Evolutionary conservation across 1,284 basidiomycete genomes (phyloP).

Genomic region (Cryptococcus maquisensis): DNA sequence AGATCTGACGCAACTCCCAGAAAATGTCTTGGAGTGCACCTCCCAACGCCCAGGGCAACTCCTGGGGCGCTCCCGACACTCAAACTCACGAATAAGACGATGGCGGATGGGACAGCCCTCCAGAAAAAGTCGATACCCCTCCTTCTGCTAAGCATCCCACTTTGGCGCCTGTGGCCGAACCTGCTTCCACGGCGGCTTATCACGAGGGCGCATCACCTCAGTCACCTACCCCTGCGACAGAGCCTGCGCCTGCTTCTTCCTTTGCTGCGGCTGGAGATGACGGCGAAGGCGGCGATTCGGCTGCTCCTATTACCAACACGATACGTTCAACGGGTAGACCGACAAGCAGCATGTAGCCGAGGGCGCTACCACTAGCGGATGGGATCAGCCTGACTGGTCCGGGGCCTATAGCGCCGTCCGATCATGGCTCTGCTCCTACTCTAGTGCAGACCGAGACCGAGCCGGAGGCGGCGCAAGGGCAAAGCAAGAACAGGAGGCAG

Average conservation of each 20-base stretch:
- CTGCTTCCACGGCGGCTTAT: neutral
- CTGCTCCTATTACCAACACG: neutral
- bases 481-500: neutral
- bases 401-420: neutral
- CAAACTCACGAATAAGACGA: neutral
- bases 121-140: neutral
- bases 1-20: too few species aligned
- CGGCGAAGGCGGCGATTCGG: neutral
- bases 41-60: too few species aligned
- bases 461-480: neutral
- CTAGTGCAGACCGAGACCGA: neutral
- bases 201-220: too few species aligned
- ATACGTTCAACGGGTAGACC: neutral
- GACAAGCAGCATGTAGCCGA: neutral
- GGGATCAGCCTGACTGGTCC: neutral
- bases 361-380: neutral
- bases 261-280: neutral
- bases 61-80: too few species aligned
- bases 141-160: neutral
- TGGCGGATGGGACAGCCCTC: neutral
- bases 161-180: neutral
- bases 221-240: neutral
- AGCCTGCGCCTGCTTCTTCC: neutral
- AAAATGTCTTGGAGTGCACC: too few species aligned
- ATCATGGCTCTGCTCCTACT: neutral